A percentile compares a stretch with the other conserved stretches of the same genome.
Conservation (phyloP, 2,329 filamentous ascomycete species). For the Emericellopsis cladophorae region DNA sequence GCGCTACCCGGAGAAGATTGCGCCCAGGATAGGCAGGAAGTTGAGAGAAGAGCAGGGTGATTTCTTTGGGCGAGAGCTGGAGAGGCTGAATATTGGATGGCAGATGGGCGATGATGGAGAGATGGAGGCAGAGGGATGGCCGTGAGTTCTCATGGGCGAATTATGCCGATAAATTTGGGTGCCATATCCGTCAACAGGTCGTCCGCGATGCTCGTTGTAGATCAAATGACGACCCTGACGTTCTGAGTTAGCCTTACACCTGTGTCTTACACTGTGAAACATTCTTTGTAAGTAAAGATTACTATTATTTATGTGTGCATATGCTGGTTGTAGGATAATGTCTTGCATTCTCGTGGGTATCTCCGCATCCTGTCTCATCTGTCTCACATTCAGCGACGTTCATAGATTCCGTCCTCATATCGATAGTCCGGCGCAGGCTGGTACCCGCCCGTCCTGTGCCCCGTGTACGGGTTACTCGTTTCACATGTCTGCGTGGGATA, state of each 20-base stretch:
- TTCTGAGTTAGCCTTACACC: no score
- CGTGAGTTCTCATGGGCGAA: slow-evolving; percentile 1
- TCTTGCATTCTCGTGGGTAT: slow-evolving; percentile 4
- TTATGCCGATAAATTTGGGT: no score
- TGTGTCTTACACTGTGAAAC: neutral
- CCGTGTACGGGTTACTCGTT: neutral
- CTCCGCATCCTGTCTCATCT: slow-evolving; percentile 2
- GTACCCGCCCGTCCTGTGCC: neutral
- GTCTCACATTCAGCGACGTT: slow-evolving; percentile 9
- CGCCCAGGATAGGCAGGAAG: slow-evolving; percentile 39
- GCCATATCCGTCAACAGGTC: no score
- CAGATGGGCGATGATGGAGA: slow-evolving; percentile 24
- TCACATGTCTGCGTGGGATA: slow-evolving; percentile 1
- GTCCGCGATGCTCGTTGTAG: no score
- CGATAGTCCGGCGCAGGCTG: slow-evolving; percentile 12
- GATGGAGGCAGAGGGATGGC: slow-evolving; percentile 18
- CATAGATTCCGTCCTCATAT: slow-evolving; percentile 25
- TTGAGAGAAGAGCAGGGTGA: slow-evolving; percentile 58
- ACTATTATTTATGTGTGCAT: neutral
- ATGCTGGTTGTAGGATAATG: neutral
- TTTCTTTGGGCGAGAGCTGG: slow-evolving; percentile 67
- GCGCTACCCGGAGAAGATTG: slow-evolving; percentile 69
- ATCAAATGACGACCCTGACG: no score
- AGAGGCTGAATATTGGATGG: slow-evolving; percentile 51
- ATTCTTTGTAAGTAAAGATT: neutral